Evolutionary conservation across 2,329 filamentous ascomycete genomes (phyloP).

Genomic region (Epichloe brachyelytri): DNA sequence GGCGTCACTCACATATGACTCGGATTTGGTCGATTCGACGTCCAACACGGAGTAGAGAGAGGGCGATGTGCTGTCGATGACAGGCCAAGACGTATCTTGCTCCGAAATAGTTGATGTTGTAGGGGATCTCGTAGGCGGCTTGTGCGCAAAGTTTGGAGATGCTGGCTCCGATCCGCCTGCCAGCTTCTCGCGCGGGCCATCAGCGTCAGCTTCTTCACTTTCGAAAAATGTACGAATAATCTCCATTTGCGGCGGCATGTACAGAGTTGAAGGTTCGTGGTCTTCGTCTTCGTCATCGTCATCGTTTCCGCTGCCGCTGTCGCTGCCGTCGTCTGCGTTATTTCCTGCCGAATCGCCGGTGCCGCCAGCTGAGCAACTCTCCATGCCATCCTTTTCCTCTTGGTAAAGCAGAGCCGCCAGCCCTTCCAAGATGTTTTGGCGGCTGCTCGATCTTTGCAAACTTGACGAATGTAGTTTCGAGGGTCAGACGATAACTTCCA

Average conservation of each 20-base stretch:
- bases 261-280: not conserved
- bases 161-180: not conserved
- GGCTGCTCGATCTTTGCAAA: not conserved
- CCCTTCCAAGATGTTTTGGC: not conserved
- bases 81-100: not conserved
- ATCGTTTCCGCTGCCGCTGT: not conserved
- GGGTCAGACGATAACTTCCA: not conserved
- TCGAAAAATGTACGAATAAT: not conserved
- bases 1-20: not conserved
- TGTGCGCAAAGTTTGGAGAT: not conserved
- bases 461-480: not conserved
- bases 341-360: not conserved
- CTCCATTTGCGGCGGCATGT: not conserved
- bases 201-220: not conserved
- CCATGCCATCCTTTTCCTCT: not conserved
- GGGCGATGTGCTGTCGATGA: not conserved
- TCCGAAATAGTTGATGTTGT: not conserved
- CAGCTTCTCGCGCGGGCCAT: not conserved
- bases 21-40: not conserved
- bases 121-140: not conserved
- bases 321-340: not conserved
- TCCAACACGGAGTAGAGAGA: not conserved
- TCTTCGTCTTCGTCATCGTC: not conserved
- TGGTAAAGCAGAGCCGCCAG: not conserved
- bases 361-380: not conserved